A percentile compares a stretch with the other conserved stretches of the same genome.
Evolutionary conservation across 805 yeast species (phyloP).

Genomic region (Pichia nakasei): DNA sequence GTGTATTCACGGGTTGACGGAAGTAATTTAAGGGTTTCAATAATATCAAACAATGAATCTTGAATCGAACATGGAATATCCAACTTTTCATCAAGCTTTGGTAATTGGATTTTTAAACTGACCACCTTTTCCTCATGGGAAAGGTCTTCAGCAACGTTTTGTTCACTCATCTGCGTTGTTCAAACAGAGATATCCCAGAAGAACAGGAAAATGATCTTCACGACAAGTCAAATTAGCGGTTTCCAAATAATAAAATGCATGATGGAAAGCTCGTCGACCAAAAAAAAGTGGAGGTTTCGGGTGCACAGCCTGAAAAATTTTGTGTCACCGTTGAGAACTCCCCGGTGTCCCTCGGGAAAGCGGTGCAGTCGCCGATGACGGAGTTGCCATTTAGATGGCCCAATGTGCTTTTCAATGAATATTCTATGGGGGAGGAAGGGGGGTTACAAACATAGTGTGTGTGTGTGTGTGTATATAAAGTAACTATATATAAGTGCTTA

Average conservation of each 20-base stretch:
- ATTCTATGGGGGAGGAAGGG: neutral
- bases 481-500: neutral
- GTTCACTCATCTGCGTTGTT: neutral
- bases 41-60: slow-evolving; percentile 50
- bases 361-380: no score
- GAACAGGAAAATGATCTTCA: neutral
- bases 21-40: slow-evolving; percentile 47
- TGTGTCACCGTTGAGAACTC: no score
- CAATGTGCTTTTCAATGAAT: no score
- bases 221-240: no score
- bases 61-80: slow-evolving; percentile 19
- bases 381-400: no score
- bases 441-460: neutral
- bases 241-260: no score
- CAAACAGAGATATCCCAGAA: neutral
- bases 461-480: neutral
- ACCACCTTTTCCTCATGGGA: slow-evolving; percentile 10
- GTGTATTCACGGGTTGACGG: slow-evolving; percentile 54
- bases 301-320: slow-evolving; percentile 5
- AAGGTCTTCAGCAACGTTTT: neutral
- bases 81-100: slow-evolving; percentile 8
- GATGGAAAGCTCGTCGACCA: no score
- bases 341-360: no score
- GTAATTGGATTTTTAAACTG: slow-evolving; percentile 9
- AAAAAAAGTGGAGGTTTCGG: neutral